phyloP scores from a whole-genome alignment of 805 yeast species.

The Spathaspora arborariae region DNA sequence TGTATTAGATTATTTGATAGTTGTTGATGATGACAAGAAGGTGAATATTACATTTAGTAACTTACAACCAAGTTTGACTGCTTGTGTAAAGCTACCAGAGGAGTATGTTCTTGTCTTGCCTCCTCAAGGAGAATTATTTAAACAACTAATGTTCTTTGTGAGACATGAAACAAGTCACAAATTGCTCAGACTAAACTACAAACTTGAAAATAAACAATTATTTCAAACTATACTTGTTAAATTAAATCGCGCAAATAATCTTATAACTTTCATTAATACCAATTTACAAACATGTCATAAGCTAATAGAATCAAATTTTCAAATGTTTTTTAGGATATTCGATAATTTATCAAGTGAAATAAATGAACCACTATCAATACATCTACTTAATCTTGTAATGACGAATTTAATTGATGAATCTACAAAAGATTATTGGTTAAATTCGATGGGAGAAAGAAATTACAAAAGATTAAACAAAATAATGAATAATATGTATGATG shows the following conservation, averaged over 20 bases:
- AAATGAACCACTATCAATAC: slow-evolving; percentile 4
- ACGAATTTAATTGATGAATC: slow-evolving; percentile 52
- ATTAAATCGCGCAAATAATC: slow-evolving; percentile 23
- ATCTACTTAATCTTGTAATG: slow-evolving; percentile 15
- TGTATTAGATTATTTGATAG: slow-evolving; percentile 19
- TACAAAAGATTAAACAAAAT: slow-evolving; percentile 49
- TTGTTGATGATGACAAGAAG: slow-evolving; percentile 19
- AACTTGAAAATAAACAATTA: slow-evolving; percentile 11
- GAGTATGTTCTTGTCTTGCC: slow-evolving; percentile 9
- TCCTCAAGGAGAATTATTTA: slow-evolving; percentile 18
- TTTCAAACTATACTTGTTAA: slow-evolving; percentile 20
- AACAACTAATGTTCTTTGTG: slow-evolving; percentile 23
- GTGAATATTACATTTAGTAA: slow-evolving; percentile 31
- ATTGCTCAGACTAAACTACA: slow-evolving; percentile 14
- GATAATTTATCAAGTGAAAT: slow-evolving; percentile 29
- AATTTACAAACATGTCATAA: slow-evolving; percentile 16
- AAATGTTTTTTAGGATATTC: slow-evolving; percentile 28
- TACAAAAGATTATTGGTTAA: slow-evolving; percentile 56
- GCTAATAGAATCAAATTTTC: slow-evolving; percentile 23
- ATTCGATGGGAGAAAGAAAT: slow-evolving; percentile 67
- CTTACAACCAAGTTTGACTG: slow-evolving; percentile 16
- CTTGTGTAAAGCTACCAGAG: slow-evolving; percentile 20
- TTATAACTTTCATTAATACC: slow-evolving; percentile 19
- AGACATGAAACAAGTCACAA: slow-evolving; percentile 8
- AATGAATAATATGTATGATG: slow-evolving; percentile 50